Percentiles rank a stretch among this genome's conserved stretches.
Evolutionary conservation across 352 stramenopile species (phyloP).

Genomic region (Poterioochromonas sp.): DNA sequence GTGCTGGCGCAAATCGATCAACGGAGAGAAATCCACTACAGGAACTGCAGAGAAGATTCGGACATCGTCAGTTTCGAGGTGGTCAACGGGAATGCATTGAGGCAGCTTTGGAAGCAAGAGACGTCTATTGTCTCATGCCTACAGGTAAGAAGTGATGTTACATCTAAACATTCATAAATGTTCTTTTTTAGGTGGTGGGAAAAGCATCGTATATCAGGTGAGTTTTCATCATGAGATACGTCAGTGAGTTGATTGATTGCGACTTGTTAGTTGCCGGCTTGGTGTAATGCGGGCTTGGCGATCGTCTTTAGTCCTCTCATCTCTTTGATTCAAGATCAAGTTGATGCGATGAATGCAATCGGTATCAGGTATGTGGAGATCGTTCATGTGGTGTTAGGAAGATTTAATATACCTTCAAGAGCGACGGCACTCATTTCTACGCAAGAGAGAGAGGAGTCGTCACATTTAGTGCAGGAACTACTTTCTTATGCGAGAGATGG

Average conservation of each 20-base stretch:
- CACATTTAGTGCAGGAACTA: neutral
- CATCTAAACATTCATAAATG: too few relatives aligned
- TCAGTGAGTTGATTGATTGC: neutral
- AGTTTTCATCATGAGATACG: constrained; percentile 41
- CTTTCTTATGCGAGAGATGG: neutral
- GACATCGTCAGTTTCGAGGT: constrained; percentile 82
- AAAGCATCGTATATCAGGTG: constrained; percentile 92
- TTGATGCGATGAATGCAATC: constrained; percentile 80
- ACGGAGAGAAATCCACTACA: neutral
- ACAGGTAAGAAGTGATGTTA: too few relatives aligned
- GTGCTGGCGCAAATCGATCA: neutral
- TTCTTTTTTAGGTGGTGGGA: too few relatives aligned
- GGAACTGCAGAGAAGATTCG: constrained; percentile 72
- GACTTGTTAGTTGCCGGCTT: constrained; percentile 55
- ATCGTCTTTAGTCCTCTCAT: constrained; percentile 96
- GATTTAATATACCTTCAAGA: constrained; percentile 9
- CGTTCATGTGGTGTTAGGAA: constrained; percentile 30
- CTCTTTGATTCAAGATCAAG: constrained; percentile 98
- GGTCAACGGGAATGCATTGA: constrained; percentile 89
- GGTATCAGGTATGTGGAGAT: constrained; percentile 71
- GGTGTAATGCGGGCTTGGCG: constrained; percentile 72
- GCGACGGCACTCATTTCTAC: neutral
- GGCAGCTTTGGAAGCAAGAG: constrained; percentile 54
- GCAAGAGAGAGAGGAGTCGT: constrained; percentile 44
- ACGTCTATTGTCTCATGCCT: constrained; percentile 98